Evolutionary conservation across 306 rosid genomes (phyloP).

Genomic region (Fragaria vesca): DNA sequence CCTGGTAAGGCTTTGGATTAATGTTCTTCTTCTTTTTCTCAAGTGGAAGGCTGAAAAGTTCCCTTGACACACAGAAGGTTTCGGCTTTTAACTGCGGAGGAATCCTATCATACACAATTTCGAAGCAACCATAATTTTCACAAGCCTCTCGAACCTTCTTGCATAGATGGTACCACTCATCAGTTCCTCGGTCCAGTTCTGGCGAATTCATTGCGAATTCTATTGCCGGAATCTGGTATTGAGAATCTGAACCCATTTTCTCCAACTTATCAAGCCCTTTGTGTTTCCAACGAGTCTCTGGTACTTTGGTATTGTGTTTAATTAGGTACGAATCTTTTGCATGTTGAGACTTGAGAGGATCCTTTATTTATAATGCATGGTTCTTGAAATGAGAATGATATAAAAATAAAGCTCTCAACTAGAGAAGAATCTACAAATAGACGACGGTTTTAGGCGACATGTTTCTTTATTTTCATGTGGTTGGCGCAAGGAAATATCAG

Average conservation of each 20-base stretch:
- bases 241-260: constrained; percentile 10
- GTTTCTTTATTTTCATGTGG: no score
- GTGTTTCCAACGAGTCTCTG: neutral
- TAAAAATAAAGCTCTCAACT: no score
- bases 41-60: constrained; percentile 9
- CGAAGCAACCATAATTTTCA: constrained; percentile 30
- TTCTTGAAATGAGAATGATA: neutral
- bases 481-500: no score
- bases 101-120: neutral
- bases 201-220: neutral
- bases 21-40: constrained; percentile 4
- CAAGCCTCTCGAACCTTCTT: constrained; percentile 47
- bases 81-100: constrained; percentile 8
- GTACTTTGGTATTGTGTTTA: neutral
- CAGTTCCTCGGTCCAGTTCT: constrained; percentile 27
- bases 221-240: neutral
- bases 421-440: no score
- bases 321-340: no score
- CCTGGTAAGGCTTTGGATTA: neutral
- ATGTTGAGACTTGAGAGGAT: no score
- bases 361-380: neutral
- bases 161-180: constrained; percentile 31
- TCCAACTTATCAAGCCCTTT: neutral
- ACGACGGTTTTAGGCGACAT: no score
- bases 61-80: neutral